A percentile compares a stretch with the other conserved stretches of the same genome.
phyloP scores from a whole-genome alignment of 116 monocot species.

The Trichopus zeylanicus region DNA sequence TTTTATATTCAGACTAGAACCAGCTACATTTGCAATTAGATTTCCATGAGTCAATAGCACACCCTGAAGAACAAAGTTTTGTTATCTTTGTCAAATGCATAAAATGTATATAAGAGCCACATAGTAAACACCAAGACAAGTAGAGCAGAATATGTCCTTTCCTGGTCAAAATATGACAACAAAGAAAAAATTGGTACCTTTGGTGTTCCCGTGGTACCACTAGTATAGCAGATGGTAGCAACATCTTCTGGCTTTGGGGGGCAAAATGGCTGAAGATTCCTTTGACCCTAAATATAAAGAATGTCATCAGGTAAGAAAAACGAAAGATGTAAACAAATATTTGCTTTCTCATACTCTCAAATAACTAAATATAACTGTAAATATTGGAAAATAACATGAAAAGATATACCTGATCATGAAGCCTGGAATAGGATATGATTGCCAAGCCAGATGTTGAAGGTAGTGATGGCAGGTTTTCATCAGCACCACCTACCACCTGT shows the following conservation, averaged over 20 bases:
- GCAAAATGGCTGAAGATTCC: slow-evolving; percentile 63
- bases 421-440: slow-evolving; percentile 68
- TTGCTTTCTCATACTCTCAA: too few relatives aligned
- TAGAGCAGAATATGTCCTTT: not conserved
- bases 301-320: not conserved
- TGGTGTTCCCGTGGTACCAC: slow-evolving; percentile 99
- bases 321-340: not conserved
- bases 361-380: too few relatives aligned
- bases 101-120: not conserved
- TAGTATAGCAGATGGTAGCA: slow-evolving; percentile 98
- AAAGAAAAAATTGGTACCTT: slow-evolving; percentile 50
- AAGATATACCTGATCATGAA: slow-evolving; percentile 52
- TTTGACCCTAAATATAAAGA: slow-evolving; percentile 42
- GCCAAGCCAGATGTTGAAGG: slow-evolving; percentile 38
- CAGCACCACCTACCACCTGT: slow-evolving; percentile 81
- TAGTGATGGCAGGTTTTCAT: slow-evolving; percentile 64
- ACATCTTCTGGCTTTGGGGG: slow-evolving; percentile 87
- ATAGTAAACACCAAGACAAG: not conserved
- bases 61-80: slow-evolving; percentile 37
- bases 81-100: not conserved
- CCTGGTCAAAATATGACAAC: slow-evolving; percentile 1
- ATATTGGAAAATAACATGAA: too few relatives aligned
- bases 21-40: slow-evolving; percentile 87
- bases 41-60: slow-evolving; percentile 74
- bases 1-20: slow-evolving; percentile 22